phyloP scores from a whole-genome alignment of 2,329 filamentous ascomycete species.

The Aureobasidium musti region DNA sequence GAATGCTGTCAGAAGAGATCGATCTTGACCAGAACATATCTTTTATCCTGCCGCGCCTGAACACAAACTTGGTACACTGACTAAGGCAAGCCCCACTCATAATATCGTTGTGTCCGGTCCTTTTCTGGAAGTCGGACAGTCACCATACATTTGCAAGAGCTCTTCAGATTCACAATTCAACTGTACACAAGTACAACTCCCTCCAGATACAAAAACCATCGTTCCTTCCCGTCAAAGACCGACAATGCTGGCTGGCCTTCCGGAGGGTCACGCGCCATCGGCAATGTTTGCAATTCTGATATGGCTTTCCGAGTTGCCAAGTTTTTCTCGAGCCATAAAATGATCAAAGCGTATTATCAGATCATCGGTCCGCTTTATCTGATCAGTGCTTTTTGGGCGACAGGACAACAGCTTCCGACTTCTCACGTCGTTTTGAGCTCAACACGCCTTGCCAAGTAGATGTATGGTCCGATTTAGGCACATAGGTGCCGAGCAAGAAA shows the following conservation, averaged over 20 bases:
- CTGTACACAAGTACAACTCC: neutral
- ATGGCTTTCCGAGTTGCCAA: constrained; percentile 6
- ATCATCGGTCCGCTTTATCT: constrained; percentile 12
- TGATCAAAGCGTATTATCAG: constrained; percentile 21
- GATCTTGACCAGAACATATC: neutral
- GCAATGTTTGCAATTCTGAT: constrained; percentile 6
- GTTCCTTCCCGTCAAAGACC: neutral
- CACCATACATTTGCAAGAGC: too few species aligned
- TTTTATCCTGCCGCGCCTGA: neutral
- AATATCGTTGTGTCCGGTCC: neutral
- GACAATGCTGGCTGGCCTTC: neutral
- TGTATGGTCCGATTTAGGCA: neutral
- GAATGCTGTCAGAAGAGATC: neutral
- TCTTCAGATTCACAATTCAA: neutral
- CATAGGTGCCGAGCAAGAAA: neutral
- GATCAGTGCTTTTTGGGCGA: constrained; percentile 13
- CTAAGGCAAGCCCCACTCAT: neutral
- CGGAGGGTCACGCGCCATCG: neutral
- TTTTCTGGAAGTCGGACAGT: neutral
- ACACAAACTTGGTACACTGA: neutral
- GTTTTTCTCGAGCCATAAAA: neutral
- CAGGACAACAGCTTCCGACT: constrained; percentile 7
- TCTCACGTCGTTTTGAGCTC: neutral
- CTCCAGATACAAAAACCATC: too few species aligned
- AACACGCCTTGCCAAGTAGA: constrained; percentile 3